These are phyloP conservation scores for Wickerhamomyces silvicola DNA, from an alignment of 805 yeast species.

Conservation along the genomic window DNA sequence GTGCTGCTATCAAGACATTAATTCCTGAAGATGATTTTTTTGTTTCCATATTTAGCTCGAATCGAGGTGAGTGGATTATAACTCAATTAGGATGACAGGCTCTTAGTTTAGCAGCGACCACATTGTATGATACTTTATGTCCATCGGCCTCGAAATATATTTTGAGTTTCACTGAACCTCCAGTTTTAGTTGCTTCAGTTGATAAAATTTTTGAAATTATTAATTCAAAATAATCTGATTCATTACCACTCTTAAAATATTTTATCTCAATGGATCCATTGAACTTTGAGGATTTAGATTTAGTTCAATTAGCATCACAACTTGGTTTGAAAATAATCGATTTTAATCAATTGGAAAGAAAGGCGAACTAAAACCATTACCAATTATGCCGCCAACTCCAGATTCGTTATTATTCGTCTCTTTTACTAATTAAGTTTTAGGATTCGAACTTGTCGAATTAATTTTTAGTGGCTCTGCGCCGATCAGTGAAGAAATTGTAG, in stretches of 20 bases:
- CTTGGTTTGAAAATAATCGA: slow-evolving; percentile 27
- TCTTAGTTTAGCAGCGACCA: slow-evolving; percentile 42
- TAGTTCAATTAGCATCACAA: slow-evolving; percentile 19
- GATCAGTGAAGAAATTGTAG: slow-evolving; percentile 45
- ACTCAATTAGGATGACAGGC: slow-evolving; percentile 59
- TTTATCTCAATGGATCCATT: slow-evolving; percentile 43
- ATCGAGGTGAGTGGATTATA: slow-evolving; percentile 60
- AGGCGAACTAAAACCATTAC: slow-evolving; percentile 29
- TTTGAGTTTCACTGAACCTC: slow-evolving; percentile 52
- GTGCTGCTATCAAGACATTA: slow-evolving; percentile 42
- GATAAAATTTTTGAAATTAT: slow-evolving; percentile 37
- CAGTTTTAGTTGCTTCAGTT: slow-evolving; percentile 46
- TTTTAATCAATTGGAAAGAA: slow-evolving; percentile 31
- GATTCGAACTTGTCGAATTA: slow-evolving; percentile 29
- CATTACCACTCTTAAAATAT: slow-evolving; percentile 30
- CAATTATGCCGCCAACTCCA: slow-evolving; percentile 33
- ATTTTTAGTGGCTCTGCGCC: slow-evolving; percentile 53
- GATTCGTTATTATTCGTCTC: slow-evolving; percentile 41
- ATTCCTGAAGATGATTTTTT: slow-evolving; percentile 34
- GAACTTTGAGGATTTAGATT: slow-evolving; percentile 25
- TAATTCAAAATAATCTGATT: slow-evolving; percentile 18
- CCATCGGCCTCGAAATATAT: slow-evolving; percentile 57
- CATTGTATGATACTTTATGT: slow-evolving; percentile 52
- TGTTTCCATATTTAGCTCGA: slow-evolving; percentile 48
- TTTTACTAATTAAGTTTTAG: slow-evolving; percentile 38